Conservation (phyloP, 192 early-diverging fungal genomes). For the Umbelopsis sp. region DNA sequence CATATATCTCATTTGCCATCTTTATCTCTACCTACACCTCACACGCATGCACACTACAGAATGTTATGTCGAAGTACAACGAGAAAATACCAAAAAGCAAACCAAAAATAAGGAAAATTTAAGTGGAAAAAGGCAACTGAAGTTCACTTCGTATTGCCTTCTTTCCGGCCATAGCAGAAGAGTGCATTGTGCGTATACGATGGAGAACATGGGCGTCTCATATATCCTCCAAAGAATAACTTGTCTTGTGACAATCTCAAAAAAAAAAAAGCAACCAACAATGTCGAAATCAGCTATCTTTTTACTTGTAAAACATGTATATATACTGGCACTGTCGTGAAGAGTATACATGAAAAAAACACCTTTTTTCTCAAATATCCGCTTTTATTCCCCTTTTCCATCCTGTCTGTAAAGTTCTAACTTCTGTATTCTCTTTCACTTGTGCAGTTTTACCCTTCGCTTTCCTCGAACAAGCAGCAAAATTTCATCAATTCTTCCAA, state of each 20-base stretch:
- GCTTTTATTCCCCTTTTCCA: neutral
- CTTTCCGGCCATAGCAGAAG: neutral
- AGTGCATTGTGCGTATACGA: neutral
- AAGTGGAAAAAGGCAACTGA: too few relatives aligned
- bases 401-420: neutral
- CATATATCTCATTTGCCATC: too few relatives aligned
- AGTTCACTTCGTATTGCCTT: too few relatives aligned
- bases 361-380: neutral
- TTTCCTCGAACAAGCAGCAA: neutral
- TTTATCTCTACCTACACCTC: neutral
- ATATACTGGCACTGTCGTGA: neutral
- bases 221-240: constrained; percentile 12
- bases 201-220: neutral
- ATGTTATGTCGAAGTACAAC: too few relatives aligned
- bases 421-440: neutral
- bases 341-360: too few relatives aligned
- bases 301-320: neutral
- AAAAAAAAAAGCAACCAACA: neutral
- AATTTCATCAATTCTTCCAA: neutral
- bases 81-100: too few relatives aligned
- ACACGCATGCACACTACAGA: constrained; percentile 5
- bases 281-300: too few relatives aligned
- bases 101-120: too few relatives aligned
- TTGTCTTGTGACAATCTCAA: neutral
- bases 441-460: neutral